phyloP scores from a whole-genome alignment of 2,329 filamentous ascomycete species.

The Endocalyx cinctus region DNA sequence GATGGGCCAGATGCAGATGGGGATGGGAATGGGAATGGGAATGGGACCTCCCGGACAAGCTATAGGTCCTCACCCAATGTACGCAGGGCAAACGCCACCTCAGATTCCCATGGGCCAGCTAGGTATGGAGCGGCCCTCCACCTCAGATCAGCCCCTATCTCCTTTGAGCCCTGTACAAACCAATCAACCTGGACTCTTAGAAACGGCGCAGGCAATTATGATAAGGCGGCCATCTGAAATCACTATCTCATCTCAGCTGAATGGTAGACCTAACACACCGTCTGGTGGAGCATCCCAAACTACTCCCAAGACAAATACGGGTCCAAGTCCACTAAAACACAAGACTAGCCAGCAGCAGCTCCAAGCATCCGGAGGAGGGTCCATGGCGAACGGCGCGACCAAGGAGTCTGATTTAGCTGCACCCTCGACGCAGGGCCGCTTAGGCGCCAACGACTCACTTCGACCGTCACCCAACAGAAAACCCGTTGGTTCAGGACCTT shows the following conservation, averaged over 20 bases:
- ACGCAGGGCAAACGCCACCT: constrained; percentile 17
- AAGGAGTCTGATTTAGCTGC: too few species aligned
- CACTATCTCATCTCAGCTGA: constrained; percentile 19
- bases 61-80: constrained; percentile 21
- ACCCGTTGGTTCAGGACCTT: constrained; percentile 23
- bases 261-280: constrained; percentile 1
- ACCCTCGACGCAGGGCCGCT: too few species aligned
- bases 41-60: constrained; percentile 17
- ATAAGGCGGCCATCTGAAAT: constrained; percentile 23
- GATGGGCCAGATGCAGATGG: too few species aligned
- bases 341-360: not conserved
- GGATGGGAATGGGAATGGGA: too few species aligned
- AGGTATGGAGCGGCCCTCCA: constrained; percentile 4
- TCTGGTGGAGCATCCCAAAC: not conserved
- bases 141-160: constrained; percentile 9
- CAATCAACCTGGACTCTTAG: constrained; percentile 11
- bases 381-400: too few species aligned
- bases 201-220: constrained; percentile 17
- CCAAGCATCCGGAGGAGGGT: constrained; percentile 3
- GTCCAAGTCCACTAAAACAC: not conserved
- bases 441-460: too few species aligned
- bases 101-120: constrained; percentile 12
- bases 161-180: too few species aligned
- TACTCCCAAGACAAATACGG: constrained; percentile 8
- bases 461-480: constrained; percentile 23